These are phyloP conservation scores for Areca catechu DNA, from an alignment of 176 grass and related monocot genomes.

Conservation along the genomic window DNA sequence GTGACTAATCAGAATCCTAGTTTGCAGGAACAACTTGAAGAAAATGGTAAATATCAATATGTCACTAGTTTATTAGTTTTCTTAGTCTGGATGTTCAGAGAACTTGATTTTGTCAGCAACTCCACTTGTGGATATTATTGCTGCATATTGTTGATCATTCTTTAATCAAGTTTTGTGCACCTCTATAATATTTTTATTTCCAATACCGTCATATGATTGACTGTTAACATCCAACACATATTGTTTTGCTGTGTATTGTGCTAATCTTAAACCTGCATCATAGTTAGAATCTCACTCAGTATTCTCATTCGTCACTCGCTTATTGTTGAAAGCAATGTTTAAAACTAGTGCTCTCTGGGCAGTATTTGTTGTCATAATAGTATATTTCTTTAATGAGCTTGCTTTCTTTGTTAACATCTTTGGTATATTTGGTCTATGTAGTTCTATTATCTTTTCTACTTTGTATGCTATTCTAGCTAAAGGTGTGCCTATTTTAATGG, in stretches of 20 bases:
- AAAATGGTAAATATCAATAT: constrained; percentile 6
- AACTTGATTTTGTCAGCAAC: neutral
- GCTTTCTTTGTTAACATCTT: neutral
- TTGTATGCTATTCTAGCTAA: neutral
- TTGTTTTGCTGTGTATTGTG: too few relatives aligned
- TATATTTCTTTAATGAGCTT: too few relatives aligned
- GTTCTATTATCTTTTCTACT: neutral
- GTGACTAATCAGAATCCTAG: neutral
- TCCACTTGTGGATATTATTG: neutral
- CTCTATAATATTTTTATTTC: too few relatives aligned
- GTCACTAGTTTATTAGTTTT: too few relatives aligned
- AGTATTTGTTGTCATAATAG: neutral
- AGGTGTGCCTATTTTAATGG: neutral
- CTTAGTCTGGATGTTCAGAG: neutral
- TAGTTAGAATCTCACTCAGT: too few relatives aligned
- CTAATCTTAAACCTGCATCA: too few relatives aligned
- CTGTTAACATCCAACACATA: too few relatives aligned
- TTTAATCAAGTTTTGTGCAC: too few relatives aligned
- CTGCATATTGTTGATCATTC: neutral
- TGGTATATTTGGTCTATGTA: neutral
- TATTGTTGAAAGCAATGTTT: neutral
- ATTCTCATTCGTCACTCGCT: too few relatives aligned
- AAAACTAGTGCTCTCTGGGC: neutral
- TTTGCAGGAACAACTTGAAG: constrained; percentile 8
- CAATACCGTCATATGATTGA: too few relatives aligned